Evolutionary conservation across 768 basidiomycete species (phyloP).

Genomic region (Pleurotus djamor): DNA sequence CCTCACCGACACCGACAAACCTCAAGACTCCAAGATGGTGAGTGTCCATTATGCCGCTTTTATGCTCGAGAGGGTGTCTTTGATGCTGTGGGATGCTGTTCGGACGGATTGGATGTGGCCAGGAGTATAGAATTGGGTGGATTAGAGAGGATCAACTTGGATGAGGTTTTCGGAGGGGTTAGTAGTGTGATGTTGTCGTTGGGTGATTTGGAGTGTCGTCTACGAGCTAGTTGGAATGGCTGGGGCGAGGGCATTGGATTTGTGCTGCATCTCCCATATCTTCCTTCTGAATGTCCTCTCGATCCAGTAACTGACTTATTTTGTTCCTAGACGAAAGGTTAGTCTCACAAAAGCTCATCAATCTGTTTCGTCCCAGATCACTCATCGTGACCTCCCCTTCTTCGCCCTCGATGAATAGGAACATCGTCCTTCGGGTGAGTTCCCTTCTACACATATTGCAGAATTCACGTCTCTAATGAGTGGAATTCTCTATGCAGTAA

Average conservation of each 20-base stretch:
- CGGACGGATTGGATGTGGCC: slow-evolving; percentile 22
- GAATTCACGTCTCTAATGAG: slow-evolving; percentile 6
- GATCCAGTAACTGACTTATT: slow-evolving; percentile 21
- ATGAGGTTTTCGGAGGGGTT: not conserved
- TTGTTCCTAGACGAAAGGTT: slow-evolving; percentile 79
- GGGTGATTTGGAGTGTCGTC: not conserved
- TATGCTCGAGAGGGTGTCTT: not conserved
- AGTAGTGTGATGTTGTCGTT: not conserved
- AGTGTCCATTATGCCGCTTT: not conserved
- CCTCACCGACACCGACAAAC: slow-evolving; percentile 15
- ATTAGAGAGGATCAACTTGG: slow-evolving; percentile 19
- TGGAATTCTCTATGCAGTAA: slow-evolving; percentile 54
- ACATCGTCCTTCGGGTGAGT: slow-evolving; percentile 93
- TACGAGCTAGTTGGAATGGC: slow-evolving; percentile 21
- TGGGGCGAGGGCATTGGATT: slow-evolving; percentile 17
- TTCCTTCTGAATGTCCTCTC: slow-evolving; percentile 4
- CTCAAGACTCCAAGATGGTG: slow-evolving; percentile 11
- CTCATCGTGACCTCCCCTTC: not conserved
- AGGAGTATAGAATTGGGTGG: slow-evolving; percentile 45
- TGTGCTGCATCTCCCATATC: slow-evolving; percentile 4
- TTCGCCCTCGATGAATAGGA: slow-evolving; percentile 44
- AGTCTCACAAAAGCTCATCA: slow-evolving; percentile 23
- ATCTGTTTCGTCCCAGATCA: not conserved
- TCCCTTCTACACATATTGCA: not conserved
- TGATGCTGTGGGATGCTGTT: not conserved